Evolutionary conservation across 768 basidiomycete genomes (phyloP), one percentile per base, ranked within the genome.

Genomic region (Tulasnella sp.): DNA sequence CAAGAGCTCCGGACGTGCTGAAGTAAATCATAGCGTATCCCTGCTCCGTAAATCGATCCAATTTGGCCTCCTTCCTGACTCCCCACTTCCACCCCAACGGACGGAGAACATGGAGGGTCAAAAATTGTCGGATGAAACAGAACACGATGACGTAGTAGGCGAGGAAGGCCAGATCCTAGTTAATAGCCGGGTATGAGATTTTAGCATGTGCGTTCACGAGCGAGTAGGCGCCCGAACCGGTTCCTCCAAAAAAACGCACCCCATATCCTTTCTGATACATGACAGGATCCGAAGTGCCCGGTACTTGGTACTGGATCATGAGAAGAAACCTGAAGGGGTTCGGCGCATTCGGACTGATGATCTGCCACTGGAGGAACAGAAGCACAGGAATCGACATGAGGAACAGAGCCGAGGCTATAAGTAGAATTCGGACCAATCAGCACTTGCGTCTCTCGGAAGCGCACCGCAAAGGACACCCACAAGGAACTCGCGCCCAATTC

Each of bases 31-130:
- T 74, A 0, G 95, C 93, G 83, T 99, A 98, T 0, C 89, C 90
- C 83, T 97, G 97, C 85, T 99, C 97, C n/a, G 91, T 93, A 82
- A 98, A 98, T 46, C 97, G 87, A 75, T 91, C 89, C 18, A 95
- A 83, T 83, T 96, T 98, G 32, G 83, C 82, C 78, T 85, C 83
- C 80, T 87, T 90, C 82, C 85, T 88, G 72, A 99, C 88, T 2
- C 95, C 92, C 76, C 91, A 90, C 78, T 87, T 86, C 44, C 86
- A 87, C 0, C 92, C 96, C 48, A 95, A 80, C 1, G 92, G 93
- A 29, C 86, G 85, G 70, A 90, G 89, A 15, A 94, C 51, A 77
- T 88, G 88, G 81, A 92, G 80, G n/a, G 91, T 89, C 83, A 95
- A 83, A 67, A 86, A 82, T 84, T 98, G 95, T 39, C 97, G 91